Evolutionary conservation across 2,329 filamentous ascomycete genomes (phyloP).

Genomic region (Pyrenophora teres): DNA sequence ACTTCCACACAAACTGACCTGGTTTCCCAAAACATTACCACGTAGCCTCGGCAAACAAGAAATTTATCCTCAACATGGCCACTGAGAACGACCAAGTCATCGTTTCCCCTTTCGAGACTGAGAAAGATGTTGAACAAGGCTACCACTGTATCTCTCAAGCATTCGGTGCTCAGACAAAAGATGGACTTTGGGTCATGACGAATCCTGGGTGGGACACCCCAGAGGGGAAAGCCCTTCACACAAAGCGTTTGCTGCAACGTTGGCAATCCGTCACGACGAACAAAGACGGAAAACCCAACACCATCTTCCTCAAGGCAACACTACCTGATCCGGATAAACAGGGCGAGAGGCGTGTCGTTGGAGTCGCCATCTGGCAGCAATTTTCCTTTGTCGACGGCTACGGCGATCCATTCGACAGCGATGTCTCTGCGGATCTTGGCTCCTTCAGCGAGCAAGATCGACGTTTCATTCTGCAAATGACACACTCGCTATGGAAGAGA

Average conservation of each 20-base stretch:
- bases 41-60: not conserved
- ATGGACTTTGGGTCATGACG: slow-evolving; percentile 58
- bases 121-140: slow-evolving; percentile 31
- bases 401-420: slow-evolving; percentile 48
- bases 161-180: slow-evolving; percentile 58
- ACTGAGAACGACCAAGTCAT: slow-evolving; percentile 17
- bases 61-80: slow-evolving; percentile 15
- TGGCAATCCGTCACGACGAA: slow-evolving; percentile 52
- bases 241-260: slow-evolving; percentile 48
- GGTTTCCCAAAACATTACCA: not conserved
- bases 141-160: slow-evolving; percentile 45
- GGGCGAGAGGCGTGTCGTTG: slow-evolving; percentile 49
- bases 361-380: slow-evolving; percentile 62
- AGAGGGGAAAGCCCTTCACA: slow-evolving; percentile 48
- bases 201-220: slow-evolving; percentile 62
- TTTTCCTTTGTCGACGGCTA: slow-evolving; percentile 55
- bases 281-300: slow-evolving; percentile 54
- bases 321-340: slow-evolving; percentile 42
- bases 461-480: slow-evolving; percentile 54
- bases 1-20: not conserved
- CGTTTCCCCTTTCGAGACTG: slow-evolving; percentile 25
- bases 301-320: slow-evolving; percentile 61
- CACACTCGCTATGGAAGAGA: slow-evolving; percentile 51
- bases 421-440: slow-evolving; percentile 24
- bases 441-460: slow-evolving; percentile 53